phyloP scores from a whole-genome alignment of 2,329 filamentous ascomycete genomes.

The Colletotrichum magnum region DNA sequence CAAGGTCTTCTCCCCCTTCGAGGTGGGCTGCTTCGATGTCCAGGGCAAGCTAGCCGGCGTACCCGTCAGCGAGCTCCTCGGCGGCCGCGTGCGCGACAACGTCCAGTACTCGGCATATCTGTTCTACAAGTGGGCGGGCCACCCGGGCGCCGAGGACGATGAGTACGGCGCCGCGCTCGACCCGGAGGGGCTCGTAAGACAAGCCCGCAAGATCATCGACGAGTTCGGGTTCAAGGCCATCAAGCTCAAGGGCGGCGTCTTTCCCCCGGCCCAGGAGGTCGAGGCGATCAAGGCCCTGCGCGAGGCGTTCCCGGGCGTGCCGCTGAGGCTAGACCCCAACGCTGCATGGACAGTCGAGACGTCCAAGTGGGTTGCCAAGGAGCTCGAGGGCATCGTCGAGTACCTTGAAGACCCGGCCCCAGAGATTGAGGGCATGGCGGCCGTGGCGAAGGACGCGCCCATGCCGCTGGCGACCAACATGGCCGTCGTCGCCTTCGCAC shows the following conservation, averaged over 20 bases:
- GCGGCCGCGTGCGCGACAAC: constrained; percentile 54
- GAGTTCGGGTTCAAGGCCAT: constrained; percentile 60
- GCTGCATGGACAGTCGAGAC: constrained; percentile 57
- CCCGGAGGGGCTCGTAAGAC: constrained; percentile 50
- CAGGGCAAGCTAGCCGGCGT: constrained; percentile 57
- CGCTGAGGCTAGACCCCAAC: constrained; percentile 55
- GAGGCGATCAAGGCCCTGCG: constrained; percentile 55
- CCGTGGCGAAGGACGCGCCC: constrained; percentile 54
- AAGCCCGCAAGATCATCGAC: constrained; percentile 55
- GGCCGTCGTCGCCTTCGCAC: constrained; percentile 57
- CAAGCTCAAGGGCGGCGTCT: constrained; percentile 60
- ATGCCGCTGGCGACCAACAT: constrained; percentile 61
- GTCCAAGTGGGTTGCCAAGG: constrained; percentile 55
- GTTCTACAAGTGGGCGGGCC: constrained; percentile 60
- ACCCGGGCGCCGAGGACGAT: constrained; percentile 55
- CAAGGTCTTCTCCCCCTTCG: constrained; percentile 59
- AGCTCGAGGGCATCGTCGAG: constrained; percentile 53
- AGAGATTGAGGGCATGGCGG: constrained; percentile 59
- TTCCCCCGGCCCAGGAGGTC: constrained; percentile 55
- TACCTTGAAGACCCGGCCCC: constrained; percentile 58
- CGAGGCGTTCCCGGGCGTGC: constrained; percentile 53
- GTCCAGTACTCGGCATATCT: constrained; percentile 60
- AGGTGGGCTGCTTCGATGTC: constrained; percentile 58
- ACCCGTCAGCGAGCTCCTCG: constrained; percentile 56
- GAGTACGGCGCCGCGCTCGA: constrained; percentile 56